Evolutionary conservation across 108 stramenopile genomes (phyloP).

Genomic region (Nitzschia sp.): DNA sequence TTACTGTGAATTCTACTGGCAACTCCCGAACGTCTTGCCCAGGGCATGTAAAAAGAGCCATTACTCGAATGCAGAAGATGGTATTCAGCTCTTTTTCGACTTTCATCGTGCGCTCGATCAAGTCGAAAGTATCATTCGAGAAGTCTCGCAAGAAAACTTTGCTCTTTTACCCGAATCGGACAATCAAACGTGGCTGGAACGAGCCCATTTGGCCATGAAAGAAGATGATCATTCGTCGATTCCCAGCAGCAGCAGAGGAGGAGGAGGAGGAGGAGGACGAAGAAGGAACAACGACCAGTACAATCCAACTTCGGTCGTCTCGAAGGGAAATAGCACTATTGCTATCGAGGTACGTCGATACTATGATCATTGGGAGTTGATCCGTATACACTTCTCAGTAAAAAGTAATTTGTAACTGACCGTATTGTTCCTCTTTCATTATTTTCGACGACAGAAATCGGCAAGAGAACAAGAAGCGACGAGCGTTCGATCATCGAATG

Average conservation of each 20-base stretch:
- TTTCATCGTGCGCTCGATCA: conserved; percentile 43
- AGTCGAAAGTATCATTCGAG: conserved; percentile 37
- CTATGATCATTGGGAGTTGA: background rate
- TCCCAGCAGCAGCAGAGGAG: background rate
- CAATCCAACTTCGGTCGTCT: background rate
- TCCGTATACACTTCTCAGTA: background rate
- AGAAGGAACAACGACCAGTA: background rate
- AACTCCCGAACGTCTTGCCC: conserved; percentile 33
- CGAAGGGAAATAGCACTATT: background rate
- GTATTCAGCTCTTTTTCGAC: conserved; percentile 26
- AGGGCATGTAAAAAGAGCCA: conserved; percentile 16
- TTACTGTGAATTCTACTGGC: conserved; percentile 34
- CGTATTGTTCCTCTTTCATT: background rate
- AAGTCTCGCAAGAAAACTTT: conserved; percentile 23
- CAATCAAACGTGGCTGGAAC: conserved; percentile 28
- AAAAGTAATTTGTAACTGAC: background rate
- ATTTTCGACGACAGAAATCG: background rate
- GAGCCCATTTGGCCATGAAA: conserved; percentile 12
- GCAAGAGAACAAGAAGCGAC: background rate
- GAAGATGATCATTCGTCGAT: background rate
- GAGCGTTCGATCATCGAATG: background rate
- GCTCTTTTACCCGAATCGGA: conserved; percentile 12
- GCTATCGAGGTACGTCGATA: background rate
- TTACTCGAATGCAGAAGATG: conserved; percentile 23
- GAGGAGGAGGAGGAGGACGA: background rate